Conservation (phyloP, 2,329 filamentous ascomycete species). For the Fusarium oligoseptatum region DNA sequence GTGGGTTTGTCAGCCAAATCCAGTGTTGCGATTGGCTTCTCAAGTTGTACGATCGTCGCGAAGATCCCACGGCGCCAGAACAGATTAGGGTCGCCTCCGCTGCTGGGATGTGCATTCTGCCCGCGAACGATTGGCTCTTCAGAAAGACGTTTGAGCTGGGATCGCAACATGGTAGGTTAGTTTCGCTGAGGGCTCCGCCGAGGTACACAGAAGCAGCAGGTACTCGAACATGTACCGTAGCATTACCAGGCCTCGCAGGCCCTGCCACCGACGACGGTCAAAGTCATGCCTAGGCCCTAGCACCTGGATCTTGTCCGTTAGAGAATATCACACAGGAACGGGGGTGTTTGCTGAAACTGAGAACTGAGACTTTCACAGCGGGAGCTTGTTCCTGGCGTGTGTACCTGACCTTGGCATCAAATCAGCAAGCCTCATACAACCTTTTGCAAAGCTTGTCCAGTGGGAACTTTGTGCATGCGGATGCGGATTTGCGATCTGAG, state of each 20-base stretch:
- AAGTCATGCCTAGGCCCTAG: constrained; percentile 31
- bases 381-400: constrained; percentile 36
- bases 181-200: constrained; percentile 23
- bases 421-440: constrained; percentile 20
- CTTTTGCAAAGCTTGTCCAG: constrained; percentile 16
- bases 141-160: constrained; percentile 28
- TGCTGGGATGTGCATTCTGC: constrained; percentile 33
- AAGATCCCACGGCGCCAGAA: constrained; percentile 45
- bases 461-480: constrained; percentile 1
- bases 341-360: constrained; percentile 19
- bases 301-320: constrained; percentile 31
- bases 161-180: constrained; percentile 20
- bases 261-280: constrained; percentile 38
- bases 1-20: constrained; percentile 42
- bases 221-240: constrained; percentile 24
- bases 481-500: neutral
- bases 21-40: constrained; percentile 53
- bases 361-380: constrained; percentile 34
- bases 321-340: constrained; percentile 20
- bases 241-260: constrained; percentile 24
- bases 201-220: constrained; percentile 34
- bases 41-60: constrained; percentile 46
- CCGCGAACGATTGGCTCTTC: constrained; percentile 35
- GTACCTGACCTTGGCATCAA: constrained; percentile 38
- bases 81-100: constrained; percentile 45